Conservation (phyloP, 140 eudicot genomes). For the Oenanthe javanica region DNA sequence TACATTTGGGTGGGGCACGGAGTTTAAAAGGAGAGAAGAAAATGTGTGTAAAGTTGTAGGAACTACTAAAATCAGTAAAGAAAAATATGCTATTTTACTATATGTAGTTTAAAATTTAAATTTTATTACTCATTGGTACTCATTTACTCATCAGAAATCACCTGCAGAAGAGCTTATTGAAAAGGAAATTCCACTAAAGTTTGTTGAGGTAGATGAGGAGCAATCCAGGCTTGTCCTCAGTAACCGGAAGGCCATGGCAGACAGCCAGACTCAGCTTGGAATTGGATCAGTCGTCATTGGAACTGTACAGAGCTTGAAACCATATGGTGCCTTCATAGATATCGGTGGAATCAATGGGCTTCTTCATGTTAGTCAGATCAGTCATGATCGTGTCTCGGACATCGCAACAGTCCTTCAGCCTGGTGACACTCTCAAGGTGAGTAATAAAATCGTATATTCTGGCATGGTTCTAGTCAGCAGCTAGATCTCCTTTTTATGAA, state of each 20-base stretch:
- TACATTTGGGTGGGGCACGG: too few relatives aligned
- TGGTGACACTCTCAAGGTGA: constrained; percentile 85
- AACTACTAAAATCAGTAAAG: too few relatives aligned
- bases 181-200: constrained; percentile 69
- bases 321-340: constrained; percentile 95
- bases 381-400: constrained; percentile 96
- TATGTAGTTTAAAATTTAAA: neutral
- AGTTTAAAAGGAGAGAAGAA: too few relatives aligned
- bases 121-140: neutral
- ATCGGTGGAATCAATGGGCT: constrained; percentile 96
- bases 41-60: too few relatives aligned
- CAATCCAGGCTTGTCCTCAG: constrained; percentile 76
- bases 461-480: neutral
- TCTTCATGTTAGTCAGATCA: constrained; percentile 94
- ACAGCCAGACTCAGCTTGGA: constrained; percentile 94
- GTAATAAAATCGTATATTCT: neutral
- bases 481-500: neutral
- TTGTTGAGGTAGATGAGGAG: constrained; percentile 94
- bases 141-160: constrained; percentile 41
- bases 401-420: constrained; percentile 90
- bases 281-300: constrained; percentile 87
- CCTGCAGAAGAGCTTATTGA: constrained; percentile 79
- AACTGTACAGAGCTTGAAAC: constrained; percentile 89
- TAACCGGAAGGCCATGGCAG: constrained; percentile 95
- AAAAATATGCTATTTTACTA: too few relatives aligned